Conservation (phyloP, 2,329 filamentous ascomycete genomes). For the Alternaria postmessia region DNA sequence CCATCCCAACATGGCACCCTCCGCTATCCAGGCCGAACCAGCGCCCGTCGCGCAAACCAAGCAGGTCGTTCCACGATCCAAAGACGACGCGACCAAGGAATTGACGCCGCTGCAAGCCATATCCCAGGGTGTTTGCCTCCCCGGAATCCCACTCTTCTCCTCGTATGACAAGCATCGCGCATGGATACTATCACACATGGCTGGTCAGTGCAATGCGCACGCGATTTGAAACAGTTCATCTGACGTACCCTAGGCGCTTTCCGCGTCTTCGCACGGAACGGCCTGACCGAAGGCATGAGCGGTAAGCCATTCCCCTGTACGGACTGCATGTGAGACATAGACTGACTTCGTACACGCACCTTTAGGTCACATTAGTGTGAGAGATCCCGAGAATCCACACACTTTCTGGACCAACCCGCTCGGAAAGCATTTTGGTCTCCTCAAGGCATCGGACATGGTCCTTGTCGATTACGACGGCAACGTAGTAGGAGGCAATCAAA, state of each 20-base stretch:
- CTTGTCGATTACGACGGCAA: conserved; percentile 70
- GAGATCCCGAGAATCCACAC: conserved; percentile 69
- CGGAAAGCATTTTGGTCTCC: conserved; percentile 69
- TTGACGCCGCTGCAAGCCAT: conserved; percentile 53
- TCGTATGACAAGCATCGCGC: conserved; percentile 65
- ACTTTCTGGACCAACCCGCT: conserved; percentile 76
- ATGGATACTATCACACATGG: conserved; percentile 73
- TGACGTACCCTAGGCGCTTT: conserved; percentile 58
- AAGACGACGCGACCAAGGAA: conserved; percentile 35
- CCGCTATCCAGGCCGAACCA: conserved; percentile 31
- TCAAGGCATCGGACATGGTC: conserved; percentile 73
- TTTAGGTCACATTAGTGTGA: conserved; percentile 69
- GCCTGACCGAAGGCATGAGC: conserved; percentile 72
- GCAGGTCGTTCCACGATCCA: conserved; percentile 27
- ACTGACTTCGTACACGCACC: conserved; percentile 33
- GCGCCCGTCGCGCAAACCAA: conserved; percentile 21
- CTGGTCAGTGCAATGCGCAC: conserved; percentile 36
- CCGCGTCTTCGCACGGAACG: conserved; percentile 70
- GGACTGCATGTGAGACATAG: neutral
- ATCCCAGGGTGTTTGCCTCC: conserved; percentile 57
- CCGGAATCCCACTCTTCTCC: conserved; percentile 65
- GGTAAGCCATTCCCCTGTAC: neutral
- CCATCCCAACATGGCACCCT: conserved; percentile 41
- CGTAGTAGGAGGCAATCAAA: conserved; percentile 69
- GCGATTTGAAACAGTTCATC: neutral